These are phyloP conservation scores for Cucumis hystrix DNA, from an alignment of 306 rosid genomes.

Conservation along the genomic window DNA sequence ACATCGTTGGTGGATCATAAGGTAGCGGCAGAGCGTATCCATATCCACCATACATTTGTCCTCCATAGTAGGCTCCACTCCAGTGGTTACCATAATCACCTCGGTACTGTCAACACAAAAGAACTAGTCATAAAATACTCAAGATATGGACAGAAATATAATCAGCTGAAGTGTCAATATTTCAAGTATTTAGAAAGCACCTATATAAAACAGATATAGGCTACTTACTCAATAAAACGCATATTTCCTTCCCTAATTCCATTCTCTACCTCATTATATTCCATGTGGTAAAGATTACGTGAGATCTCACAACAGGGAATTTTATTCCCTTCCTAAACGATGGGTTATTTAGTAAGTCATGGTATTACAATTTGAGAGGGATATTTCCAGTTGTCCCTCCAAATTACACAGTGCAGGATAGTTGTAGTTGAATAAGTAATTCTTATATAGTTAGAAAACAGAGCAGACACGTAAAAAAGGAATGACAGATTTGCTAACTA, in stretches of 20 bases:
- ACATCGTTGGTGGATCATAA: constrained; percentile 80
- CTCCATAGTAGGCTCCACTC: constrained; percentile 73
- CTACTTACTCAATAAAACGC: neutral
- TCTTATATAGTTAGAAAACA: neutral
- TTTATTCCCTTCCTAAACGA: neutral
- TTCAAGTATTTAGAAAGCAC: neutral
- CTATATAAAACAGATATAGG: neutral
- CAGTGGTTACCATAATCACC: constrained; percentile 68
- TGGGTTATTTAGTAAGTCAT: neutral
- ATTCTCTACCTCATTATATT: neutral
- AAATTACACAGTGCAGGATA: neutral
- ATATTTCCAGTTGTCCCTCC: neutral
- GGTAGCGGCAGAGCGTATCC: constrained; percentile 69
- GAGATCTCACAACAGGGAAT: neutral
- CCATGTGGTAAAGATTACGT: neutral
- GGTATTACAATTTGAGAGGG: neutral
- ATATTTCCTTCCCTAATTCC: neutral
- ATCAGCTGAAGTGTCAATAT: too few relatives aligned
- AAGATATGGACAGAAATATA: neutral
- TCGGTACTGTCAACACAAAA: constrained; percentile 37
- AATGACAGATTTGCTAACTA: neutral
- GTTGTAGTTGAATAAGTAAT: neutral
- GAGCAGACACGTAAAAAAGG: neutral
- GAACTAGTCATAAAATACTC: neutral
- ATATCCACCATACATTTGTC: constrained; percentile 68